Percentiles rank a stretch among this genome's conserved stretches.
These are phyloP conservation scores for Fusarium ambrosium DNA, from an alignment of 2,329 filamentous ascomycete species.

Conservation along the genomic window DNA sequence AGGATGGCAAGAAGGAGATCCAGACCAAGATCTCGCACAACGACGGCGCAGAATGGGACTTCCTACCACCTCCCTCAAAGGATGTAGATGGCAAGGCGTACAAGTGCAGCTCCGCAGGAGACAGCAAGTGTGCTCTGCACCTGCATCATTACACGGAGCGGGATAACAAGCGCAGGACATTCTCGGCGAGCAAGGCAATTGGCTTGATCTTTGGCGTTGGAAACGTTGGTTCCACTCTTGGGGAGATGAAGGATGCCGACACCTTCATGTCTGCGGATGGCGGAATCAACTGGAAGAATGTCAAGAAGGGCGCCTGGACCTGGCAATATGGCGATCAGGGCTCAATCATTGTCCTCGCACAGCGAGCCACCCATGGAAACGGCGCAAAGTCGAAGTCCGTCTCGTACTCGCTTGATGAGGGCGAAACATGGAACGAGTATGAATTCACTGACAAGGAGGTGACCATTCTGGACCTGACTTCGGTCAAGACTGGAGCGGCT, in stretches of 20 bases:
- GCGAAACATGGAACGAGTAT: constrained; percentile 82
- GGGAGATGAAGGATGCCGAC: constrained; percentile 77
- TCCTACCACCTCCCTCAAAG: constrained; percentile 78
- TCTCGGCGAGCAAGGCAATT: constrained; percentile 87
- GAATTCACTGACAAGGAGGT: constrained; percentile 80
- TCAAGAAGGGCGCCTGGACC: constrained; percentile 89
- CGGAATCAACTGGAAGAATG: constrained; percentile 87
- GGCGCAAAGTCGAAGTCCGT: constrained; percentile 76
- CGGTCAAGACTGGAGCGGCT: constrained; percentile 88
- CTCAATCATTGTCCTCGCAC: constrained; percentile 89
- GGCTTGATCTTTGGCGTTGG: constrained; percentile 92
- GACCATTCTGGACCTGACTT: constrained; percentile 84
- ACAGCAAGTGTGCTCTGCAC: constrained; percentile 84
- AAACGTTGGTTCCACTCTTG: constrained; percentile 84
- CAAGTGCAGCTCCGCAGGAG: constrained; percentile 72
- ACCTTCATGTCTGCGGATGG: constrained; percentile 94
- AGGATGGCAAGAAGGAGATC: constrained; percentile 85
- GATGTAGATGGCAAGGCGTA: constrained; percentile 80
- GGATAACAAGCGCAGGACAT: constrained; percentile 83
- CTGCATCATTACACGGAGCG: constrained; percentile 97
- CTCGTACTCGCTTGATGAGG: constrained; percentile 85
- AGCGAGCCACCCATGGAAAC: constrained; percentile 76
- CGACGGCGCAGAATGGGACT: constrained; percentile 89
- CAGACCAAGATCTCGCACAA: constrained; percentile 97
- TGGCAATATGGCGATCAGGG: constrained; percentile 98